A percentile compares a stretch with the other conserved stretches of the same genome.
phyloP scores from a whole-genome alignment of 2,329 filamentous ascomycete species.

The Cordyceps sp. region DNA sequence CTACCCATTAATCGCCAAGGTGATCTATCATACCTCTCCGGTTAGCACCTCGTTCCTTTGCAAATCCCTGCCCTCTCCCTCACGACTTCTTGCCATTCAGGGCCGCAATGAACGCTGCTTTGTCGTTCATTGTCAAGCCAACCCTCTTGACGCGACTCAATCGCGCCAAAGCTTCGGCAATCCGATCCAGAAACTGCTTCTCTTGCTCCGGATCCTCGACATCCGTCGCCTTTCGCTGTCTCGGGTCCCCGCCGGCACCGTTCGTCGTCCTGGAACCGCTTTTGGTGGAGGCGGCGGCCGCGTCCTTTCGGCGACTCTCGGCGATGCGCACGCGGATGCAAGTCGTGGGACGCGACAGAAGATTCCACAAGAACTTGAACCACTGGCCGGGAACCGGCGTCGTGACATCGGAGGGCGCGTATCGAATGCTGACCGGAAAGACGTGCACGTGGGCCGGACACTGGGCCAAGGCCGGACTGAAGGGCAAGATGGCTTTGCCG shows the following conservation, averaged over 20 bases:
- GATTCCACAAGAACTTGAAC: constrained; percentile 62
- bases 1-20: not conserved
- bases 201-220: constrained; percentile 47
- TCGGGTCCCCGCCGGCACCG: constrained; percentile 10
- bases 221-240: constrained; percentile 10
- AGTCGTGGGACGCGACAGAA: constrained; percentile 72
- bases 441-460: constrained; percentile 54
- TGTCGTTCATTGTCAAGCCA: constrained; percentile 67
- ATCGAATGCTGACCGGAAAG: constrained; percentile 81
- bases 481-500: constrained; percentile 71
- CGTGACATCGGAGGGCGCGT: constrained; percentile 76
- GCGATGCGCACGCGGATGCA: constrained; percentile 85
- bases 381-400: constrained; percentile 71
- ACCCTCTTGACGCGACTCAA: constrained; percentile 80
- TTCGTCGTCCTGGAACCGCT: constrained; percentile 10
- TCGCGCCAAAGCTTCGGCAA: constrained; percentile 75
- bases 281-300: constrained; percentile 20
- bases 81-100: constrained; percentile 27
- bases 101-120: constrained; percentile 62
- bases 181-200: constrained; percentile 53
- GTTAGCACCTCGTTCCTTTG: too few relatives aligned
- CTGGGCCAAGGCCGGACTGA: constrained; percentile 61
- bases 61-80: not conserved
- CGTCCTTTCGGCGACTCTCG: constrained; percentile 50
- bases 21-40: too few relatives aligned